Evolutionary conservation across 768 basidiomycete species (phyloP), one percentile per base, ranked within the genome.

Genomic region (Vararia minispora): DNA sequence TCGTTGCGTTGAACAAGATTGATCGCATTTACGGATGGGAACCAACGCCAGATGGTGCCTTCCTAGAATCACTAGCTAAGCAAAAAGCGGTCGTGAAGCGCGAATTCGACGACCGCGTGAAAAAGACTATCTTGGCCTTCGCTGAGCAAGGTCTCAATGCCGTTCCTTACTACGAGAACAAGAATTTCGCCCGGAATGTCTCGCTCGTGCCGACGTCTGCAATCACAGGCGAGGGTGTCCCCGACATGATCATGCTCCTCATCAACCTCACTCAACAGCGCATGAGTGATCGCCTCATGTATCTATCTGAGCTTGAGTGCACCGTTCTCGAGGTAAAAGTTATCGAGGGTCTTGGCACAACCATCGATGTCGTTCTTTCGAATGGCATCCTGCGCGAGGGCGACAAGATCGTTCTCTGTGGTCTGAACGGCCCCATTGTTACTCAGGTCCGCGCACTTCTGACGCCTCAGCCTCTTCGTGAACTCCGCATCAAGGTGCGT

Each of bases 251-350:
- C 64, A 88, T 92, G 87, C 71, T 99, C 20, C 78, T 99, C 54
- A 76, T 97, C 62, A 92, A 95, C 58, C 72, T 98, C 38, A 98
- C 94, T 12, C 94, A 98, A 58, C 84, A 95, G 63, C 78, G 95
- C 43, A 95, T 98, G 94, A 90, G 84, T 58, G 87, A 92, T 58
- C 75, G 84, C 29, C 71, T 99, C 44, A 99, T 98, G 95, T 99
- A 98, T 63, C 72, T 98, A 43, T 87, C 90, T 22, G 91, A 95
- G 54, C 69, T 98, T 30, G 91, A 97, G 62, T 97, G 94, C 59
- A 99, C 95, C 5, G 89, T 99, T 9, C 74, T 99, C 41, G 95
- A 98, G 60, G 95, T 98, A 57, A 99, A 99, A 70, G 87, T 97
- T 45, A 77, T 98, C 49, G 95, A 99, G 62, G 95, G 95, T 52